Evolutionary conservation across 2,329 filamentous ascomycete species (phyloP).

Genomic region (Fusarium pseudograminearum): DNA sequence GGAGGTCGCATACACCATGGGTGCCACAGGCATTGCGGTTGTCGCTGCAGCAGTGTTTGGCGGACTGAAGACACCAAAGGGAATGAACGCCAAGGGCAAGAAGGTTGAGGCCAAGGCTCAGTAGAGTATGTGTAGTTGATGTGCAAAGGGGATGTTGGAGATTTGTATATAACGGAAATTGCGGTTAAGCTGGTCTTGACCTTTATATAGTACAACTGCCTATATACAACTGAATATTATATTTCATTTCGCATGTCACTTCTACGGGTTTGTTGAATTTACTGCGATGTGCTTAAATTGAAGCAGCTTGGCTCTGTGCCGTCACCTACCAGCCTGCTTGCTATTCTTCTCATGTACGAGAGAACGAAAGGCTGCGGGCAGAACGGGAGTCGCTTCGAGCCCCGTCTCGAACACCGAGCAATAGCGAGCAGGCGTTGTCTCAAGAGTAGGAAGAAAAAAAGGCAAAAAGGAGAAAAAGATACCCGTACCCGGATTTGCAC

Average conservation of each 20-base stretch:
- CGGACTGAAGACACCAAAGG: slow-evolving; percentile 73
- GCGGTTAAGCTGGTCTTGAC: slow-evolving; percentile 38
- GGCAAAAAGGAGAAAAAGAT: slow-evolving; percentile 25
- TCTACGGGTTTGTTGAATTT: neutral
- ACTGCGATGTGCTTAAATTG: neutral
- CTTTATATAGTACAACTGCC: neutral
- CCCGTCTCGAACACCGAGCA: neutral
- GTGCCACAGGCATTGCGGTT: slow-evolving; percentile 81
- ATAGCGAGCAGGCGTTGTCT: neutral
- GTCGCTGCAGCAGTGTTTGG: slow-evolving; percentile 79
- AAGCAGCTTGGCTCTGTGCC: neutral
- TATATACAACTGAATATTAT: slow-evolving; percentile 5
- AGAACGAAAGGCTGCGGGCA: neutral
- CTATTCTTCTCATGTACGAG: neutral
- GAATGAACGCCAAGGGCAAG: slow-evolving; percentile 35
- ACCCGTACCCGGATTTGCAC: slow-evolving; percentile 54
- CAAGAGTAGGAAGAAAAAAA: neutral
- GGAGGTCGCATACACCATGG: slow-evolving; percentile 84
- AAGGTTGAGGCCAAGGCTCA: slow-evolving; percentile 36
- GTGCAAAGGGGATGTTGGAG: neutral
- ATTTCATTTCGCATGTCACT: neutral
- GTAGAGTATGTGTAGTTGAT: slow-evolving; percentile 10
- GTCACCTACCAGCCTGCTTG: neutral
- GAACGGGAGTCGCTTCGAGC: slow-evolving; percentile 5
- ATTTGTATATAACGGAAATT: slow-evolving; percentile 4